Base-by-base conservation (phyloP, 305 asterid species). In the Fraxinus nigra region DNA sequence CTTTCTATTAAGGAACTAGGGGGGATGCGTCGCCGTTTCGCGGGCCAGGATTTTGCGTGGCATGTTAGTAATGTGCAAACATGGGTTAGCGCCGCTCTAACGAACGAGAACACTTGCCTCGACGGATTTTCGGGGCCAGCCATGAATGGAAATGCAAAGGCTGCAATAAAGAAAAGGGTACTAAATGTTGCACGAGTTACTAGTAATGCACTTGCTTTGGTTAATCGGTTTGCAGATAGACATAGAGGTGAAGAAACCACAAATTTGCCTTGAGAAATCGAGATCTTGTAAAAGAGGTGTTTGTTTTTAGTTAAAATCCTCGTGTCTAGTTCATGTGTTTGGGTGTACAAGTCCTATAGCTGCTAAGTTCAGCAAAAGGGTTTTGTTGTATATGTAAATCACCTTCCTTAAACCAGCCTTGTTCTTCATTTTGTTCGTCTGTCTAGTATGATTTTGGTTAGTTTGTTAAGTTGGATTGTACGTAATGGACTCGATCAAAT, bases 31-130 rank as follows among this genome's bases (percentile, higher is more conserved):
- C 78, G 85, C 13, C 76, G 76, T 20, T 76, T 77, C 5, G 74
- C 79, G 0, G 85, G 86, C 30, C 86, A 82, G 79, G 87, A 90
- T 38, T 92, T 91, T 69, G 72, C 67, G 79, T 90, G 97, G 97
- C 97, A 86, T 74, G 88, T 91, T 74, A 85, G 94, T 78, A 93
- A 92, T 78, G 95, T 92, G 18, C 88, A 87, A 85, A 90, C 98
- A 7, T 93, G 98, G 98, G 90, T 91, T 7, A 93, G 98, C 76
- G 82, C 97, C 1, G 97, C 98, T 24, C 79, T 93, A 0, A 93
- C 98, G 4, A 83, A 91, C 11, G 89, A 87, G 0, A 89, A 84
- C 59, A 92, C 90, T 78, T 91, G 95, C 40, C 80, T 90, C 0
- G 86, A 82, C n/a, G 93, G 92, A 7, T 85, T 91, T 28, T 30